Base-by-base conservation (phyloP, 371 early-diverging fungal species). In the Mortierella sp. region DNA sequence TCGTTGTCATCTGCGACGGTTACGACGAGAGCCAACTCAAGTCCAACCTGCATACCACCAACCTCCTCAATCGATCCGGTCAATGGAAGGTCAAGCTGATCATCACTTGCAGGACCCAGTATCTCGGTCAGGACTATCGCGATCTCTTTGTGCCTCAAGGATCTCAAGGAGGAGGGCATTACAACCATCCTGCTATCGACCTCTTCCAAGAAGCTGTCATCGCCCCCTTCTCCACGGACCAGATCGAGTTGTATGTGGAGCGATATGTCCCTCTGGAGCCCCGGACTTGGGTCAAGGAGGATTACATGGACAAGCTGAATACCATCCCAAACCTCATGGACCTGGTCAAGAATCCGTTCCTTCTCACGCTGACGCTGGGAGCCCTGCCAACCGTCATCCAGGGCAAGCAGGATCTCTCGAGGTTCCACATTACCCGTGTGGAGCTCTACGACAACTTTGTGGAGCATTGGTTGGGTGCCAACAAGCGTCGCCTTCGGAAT, bases 1-100 rank as follows among this genome's bases (percentile, higher is more conserved):
- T 71, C n/a, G 26, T 71, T 6, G 16, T 71, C 41, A 71, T 71
- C 31, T 65, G 64, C 24, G 71, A 71, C 50, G 71, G 64, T 5
- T 71, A 71, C 13, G 71, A 71, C 41, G 71, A 71, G 39, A 37
- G 37, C 4, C 64, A 48, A 2, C 45, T 14, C 22, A 34, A 10
- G 7, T 1, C 10, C 41, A 71, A 65, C 26, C 71, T 64, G 1
- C 26, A 64, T 41, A 43, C 11, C 16, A 52, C 34, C n/a, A 71
- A 71, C 39, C 22, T 47, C 24, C 26, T 70, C 9, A 70, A 70
- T 24, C 16, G 16, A 43, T 4, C 31, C 8, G 37, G 41, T 7
- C 50, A 64, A n/a, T 50, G 50, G 64, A 22, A 29, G 2, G 39
- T 41, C 71, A 64, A 64, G 65, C 50, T 71, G 71, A 40, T 71